Percentiles rank a stretch among this genome's conserved stretches.
phyloP scores from a whole-genome alignment of 164 flowering plant genomes.

The Magnolia changhungtana region DNA sequence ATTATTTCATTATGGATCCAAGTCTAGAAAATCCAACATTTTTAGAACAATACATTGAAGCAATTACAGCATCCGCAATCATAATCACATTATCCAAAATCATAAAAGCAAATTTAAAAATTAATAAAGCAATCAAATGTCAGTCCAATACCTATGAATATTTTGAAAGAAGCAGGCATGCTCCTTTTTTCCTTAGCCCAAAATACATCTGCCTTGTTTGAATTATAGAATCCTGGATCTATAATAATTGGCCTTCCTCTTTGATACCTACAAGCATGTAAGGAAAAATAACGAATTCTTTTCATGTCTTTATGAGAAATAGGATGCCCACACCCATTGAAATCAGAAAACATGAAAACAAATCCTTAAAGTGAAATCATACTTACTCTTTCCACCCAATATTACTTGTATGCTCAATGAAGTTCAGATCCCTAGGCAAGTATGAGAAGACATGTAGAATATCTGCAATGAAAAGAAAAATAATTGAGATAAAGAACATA shows the following conservation, averaged over 20 bases:
- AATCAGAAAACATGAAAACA: conserved; percentile 2
- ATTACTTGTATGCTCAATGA: conserved; percentile 78
- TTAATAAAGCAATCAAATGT: background rate
- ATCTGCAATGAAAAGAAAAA: conserved; percentile 31
- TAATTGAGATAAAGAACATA: background rate
- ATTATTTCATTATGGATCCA: background rate
- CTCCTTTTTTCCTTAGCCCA: conserved; percentile 76
- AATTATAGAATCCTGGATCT: conserved; percentile 80
- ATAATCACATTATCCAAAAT: too few species aligned
- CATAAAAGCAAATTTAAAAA: background rate
- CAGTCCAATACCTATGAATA: conserved; percentile 54
- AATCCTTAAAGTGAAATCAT: conserved; percentile 1
- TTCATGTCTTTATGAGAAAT: background rate
- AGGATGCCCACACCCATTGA: background rate
- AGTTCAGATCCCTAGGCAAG: conserved; percentile 82
- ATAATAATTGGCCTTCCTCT: conserved; percentile 78
- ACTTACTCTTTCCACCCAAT: conserved; percentile 95
- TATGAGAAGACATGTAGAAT: conserved; percentile 75
- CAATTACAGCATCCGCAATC: too few species aligned
- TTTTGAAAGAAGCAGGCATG: conserved; percentile 78
- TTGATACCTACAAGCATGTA: conserved; percentile 42
- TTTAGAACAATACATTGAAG: too few species aligned
- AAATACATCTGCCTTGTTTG: conserved; percentile 72
- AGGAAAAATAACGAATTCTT: background rate
- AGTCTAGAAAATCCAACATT: too few species aligned